Evolutionary conservation across 768 basidiomycete species (phyloP).

Genomic region (Xerocomellus dryophilus): DNA sequence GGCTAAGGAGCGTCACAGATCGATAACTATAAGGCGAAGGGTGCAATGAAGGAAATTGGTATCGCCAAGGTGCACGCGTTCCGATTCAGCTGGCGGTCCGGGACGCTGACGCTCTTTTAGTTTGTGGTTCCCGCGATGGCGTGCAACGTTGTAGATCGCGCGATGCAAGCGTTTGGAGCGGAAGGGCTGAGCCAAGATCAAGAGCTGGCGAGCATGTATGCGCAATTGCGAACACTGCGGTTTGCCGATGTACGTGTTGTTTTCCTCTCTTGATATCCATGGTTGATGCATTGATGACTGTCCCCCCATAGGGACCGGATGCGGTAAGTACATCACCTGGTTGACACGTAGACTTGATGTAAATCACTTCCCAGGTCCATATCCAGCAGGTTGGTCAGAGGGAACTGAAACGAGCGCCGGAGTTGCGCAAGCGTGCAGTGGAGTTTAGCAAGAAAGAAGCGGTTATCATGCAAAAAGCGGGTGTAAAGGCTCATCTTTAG

Average conservation of each 20-base stretch:
- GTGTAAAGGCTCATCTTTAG: constrained; percentile 57
- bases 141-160: constrained; percentile 83
- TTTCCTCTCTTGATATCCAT: neutral
- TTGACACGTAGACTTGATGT: neutral
- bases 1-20: constrained; percentile 50
- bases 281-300: constrained; percentile 5
- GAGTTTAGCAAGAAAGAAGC: constrained; percentile 61
- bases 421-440: constrained; percentile 50
- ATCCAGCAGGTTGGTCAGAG: constrained; percentile 92
- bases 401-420: constrained; percentile 77
- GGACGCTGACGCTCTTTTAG: constrained; percentile 39
- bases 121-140: constrained; percentile 95
- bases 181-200: constrained; percentile 93
- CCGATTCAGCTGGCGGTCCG: neutral
- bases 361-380: constrained; percentile 60
- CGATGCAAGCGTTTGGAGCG: constrained; percentile 95
- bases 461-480: constrained; percentile 56
- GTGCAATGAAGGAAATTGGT: constrained; percentile 95
- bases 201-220: constrained; percentile 73
- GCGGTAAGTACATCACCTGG: constrained; percentile 45
- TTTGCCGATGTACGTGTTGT: constrained; percentile 69
- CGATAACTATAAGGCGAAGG: constrained; percentile 88
- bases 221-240: constrained; percentile 80
- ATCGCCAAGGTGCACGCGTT: constrained; percentile 76
- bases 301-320: constrained; percentile 62